Evolutionary conservation across 352 stramenopile genomes (phyloP).

Genomic region (Saprolegnia parasitica): DNA sequence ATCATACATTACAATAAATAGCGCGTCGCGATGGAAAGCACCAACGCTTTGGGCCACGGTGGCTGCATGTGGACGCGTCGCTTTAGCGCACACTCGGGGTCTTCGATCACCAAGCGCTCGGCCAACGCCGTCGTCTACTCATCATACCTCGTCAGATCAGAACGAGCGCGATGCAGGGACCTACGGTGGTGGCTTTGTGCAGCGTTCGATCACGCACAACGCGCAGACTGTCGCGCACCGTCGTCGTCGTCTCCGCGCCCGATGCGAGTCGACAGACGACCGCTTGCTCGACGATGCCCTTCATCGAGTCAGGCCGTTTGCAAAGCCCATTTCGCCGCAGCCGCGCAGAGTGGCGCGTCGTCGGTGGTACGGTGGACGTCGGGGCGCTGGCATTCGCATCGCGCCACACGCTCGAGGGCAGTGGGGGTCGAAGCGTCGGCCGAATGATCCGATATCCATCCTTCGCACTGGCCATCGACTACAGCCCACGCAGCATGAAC

Average conservation of each 20-base stretch:
- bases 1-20: no score
- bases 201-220: background rate
- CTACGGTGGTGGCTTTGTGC: background rate
- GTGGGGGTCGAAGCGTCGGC: background rate
- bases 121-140: constrained; percentile 3
- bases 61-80: background rate
- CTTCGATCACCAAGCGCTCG: background rate
- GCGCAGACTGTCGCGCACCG: background rate
- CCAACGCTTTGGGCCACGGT: constrained; percentile 17
- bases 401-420: background rate
- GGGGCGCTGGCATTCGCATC: background rate
- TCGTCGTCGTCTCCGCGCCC: background rate
- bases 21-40: background rate
- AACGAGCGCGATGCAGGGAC: background rate
- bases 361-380: background rate
- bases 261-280: background rate
- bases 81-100: constrained; percentile 6
- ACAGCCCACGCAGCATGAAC: no score
- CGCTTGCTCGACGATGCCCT: constrained; percentile 12
- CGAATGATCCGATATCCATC: constrained; percentile 11
- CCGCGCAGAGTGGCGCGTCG: background rate
- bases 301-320: constrained; percentile 19
- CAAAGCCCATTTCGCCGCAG: background rate
- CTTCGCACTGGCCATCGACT: background rate
- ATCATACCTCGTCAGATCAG: background rate